phyloP scores from a whole-genome alignment of 371 early-diverging fungal genomes.

The Mucor racemosus region DNA sequence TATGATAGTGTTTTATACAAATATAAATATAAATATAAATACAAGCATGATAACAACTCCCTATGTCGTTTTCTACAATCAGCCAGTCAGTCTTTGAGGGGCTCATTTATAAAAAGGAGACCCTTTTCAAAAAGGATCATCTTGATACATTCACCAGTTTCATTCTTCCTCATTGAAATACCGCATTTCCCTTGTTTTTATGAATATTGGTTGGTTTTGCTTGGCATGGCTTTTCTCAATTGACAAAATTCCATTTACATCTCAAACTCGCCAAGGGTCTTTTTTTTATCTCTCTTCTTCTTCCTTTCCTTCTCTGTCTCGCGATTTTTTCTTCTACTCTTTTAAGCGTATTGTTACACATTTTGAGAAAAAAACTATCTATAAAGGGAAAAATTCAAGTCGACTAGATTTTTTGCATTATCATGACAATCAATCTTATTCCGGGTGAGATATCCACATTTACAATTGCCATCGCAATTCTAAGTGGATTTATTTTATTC shows the following conservation, averaged over 20 bases:
- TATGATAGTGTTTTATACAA: neutral
- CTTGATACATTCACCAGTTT: neutral
- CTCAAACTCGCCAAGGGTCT: neutral
- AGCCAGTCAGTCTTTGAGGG: neutral
- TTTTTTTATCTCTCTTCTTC: neutral
- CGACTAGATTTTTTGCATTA: constrained; percentile 1
- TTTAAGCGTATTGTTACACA: neutral
- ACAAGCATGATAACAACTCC: neutral
- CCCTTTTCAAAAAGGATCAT: constrained; percentile 2
- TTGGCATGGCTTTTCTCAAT: constrained; percentile 6
- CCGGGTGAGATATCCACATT: constrained; percentile 57
- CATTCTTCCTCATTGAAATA: neutral
- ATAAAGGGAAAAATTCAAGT: no score
- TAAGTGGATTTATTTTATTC: constrained; percentile 85
- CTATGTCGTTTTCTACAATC: neutral
- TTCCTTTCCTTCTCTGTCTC: constrained; percentile 9
- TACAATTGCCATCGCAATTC: constrained; percentile 57
- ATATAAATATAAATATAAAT: neutral
- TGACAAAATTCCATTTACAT: neutral
- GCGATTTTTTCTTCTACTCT: neutral
- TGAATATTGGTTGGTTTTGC: neutral
- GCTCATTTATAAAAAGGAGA: neutral
- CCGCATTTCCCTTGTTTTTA: neutral
- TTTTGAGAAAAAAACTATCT: no score
- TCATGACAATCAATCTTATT: constrained; percentile 66